Evolutionary conservation across 768 basidiomycete species (phyloP), one percentile per base, ranked within the genome.

Genomic region (Tephrocybe rancida): DNA sequence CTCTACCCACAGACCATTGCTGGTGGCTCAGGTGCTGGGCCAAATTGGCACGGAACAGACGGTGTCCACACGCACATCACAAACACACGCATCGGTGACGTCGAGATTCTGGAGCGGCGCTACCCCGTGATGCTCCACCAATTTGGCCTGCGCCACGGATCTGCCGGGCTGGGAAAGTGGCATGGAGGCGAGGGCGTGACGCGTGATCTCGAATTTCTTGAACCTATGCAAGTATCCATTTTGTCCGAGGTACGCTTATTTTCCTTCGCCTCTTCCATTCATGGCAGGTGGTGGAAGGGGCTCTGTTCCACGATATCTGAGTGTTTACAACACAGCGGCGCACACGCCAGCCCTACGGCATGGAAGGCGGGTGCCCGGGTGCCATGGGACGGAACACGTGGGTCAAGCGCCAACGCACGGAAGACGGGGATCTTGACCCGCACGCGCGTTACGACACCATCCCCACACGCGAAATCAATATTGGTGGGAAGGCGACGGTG

Each of bases 51-150:
- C 62, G 95, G 95, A 3, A 93, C 92, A 14, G 91, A 90, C 22
- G 95, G 95, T 6, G 90, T 96, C 2, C 95, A 96, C 67, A 94
- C 92, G 1, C 92, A 95, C 64, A 94, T 94, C 61, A 95, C 95
- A 0, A 95, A 94, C 68, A 94, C 92, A 9, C 85, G 92, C 10
- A 95, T 95, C 38, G 92, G 92, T 19, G 95, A 98, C 61, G 87
- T 95, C 30, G 95, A 98, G 66, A 88, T 96, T 62, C 79, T 98
- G 30, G 95, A 98, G 66, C 83, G 95, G 44, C 85, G 95, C 39
- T 98, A 97, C 67, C 95, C 95, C 0, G 85, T 96, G n/a, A 74
- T 97, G 60, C 60, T 98, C 14, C 91, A 90, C 64, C 84, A 82
- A 63, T 97, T 97, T 66, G 89, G 86, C 5, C 66, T 94, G 42